Conservation (phyloP, 106 monocot genomes). For the Allium cepa region DNA sequence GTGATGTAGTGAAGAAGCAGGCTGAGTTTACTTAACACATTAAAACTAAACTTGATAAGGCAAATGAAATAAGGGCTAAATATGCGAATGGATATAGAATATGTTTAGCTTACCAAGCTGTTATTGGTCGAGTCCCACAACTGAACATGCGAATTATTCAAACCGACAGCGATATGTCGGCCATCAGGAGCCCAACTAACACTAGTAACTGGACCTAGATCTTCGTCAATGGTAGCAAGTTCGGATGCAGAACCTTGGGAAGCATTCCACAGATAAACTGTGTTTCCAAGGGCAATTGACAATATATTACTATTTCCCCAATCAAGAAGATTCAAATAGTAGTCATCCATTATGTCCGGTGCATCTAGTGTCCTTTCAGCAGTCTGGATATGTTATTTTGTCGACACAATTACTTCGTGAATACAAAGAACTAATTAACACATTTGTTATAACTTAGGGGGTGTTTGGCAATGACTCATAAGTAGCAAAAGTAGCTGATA, state of each 20-base stretch:
- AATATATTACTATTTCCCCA: background rate
- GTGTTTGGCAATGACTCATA: too few species aligned
- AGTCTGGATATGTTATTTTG: background rate
- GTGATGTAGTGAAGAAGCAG: too few species aligned
- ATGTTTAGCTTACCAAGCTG: conserved; percentile 14
- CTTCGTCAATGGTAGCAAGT: conserved; percentile 39
- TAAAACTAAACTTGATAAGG: background rate
- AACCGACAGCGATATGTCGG: conserved; percentile 38
- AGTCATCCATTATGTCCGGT: background rate
- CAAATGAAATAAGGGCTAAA: background rate
- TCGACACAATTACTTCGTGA: too few species aligned
- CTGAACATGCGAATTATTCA: conserved; percentile 47
- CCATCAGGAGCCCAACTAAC: conserved; percentile 68
- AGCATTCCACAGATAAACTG: conserved; percentile 54
- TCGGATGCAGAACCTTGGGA: background rate
- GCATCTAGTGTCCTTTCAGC: conserved; percentile 1
- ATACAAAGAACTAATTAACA: background rate
- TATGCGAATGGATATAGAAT: background rate
- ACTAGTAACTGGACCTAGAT: conserved; percentile 52
- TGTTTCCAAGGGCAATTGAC: conserved; percentile 1
- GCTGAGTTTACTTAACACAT: background rate
- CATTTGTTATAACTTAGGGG: too few species aligned
- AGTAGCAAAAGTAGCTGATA: background rate
- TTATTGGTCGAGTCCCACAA: conserved; percentile 41
- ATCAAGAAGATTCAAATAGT: background rate